Conservation (phyloP, 441 rosid species). For the Adansonia rubrostipa region DNA sequence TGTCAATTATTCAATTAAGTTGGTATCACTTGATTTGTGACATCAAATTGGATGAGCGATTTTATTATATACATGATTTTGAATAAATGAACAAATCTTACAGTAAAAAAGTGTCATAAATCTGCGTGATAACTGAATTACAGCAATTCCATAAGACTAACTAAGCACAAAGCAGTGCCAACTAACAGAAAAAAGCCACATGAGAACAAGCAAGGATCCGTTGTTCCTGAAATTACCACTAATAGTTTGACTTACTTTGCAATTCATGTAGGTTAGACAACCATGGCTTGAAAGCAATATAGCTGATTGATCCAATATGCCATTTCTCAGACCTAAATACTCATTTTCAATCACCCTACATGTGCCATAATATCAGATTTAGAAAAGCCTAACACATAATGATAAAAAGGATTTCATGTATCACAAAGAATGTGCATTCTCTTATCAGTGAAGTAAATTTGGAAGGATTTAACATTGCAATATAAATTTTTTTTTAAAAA, state of each 20-base stretch:
- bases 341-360: constrained; percentile 88
- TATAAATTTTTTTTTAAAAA: background rate
- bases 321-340: constrained; percentile 87
- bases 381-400: background rate
- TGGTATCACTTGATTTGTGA: background rate
- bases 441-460: background rate
- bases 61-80: constrained; percentile 4
- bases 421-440: background rate
- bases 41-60: background rate
- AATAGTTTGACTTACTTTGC: constrained; percentile 64
- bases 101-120: background rate
- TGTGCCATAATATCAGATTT: constrained; percentile 17
- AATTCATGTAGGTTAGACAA: constrained; percentile 83
- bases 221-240: background rate
- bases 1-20: background rate
- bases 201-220: background rate
- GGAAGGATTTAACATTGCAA: background rate
- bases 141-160: background rate
- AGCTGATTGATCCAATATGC: constrained; percentile 95
- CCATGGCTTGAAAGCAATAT: constrained; percentile 80
- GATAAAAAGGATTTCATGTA: background rate
- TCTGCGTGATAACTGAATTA: background rate
- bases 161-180: background rate
- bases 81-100: background rate
- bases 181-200: background rate